Conservation (phyloP, 1,284 basidiomycete genomes). For the Irpex sp. region DNA sequence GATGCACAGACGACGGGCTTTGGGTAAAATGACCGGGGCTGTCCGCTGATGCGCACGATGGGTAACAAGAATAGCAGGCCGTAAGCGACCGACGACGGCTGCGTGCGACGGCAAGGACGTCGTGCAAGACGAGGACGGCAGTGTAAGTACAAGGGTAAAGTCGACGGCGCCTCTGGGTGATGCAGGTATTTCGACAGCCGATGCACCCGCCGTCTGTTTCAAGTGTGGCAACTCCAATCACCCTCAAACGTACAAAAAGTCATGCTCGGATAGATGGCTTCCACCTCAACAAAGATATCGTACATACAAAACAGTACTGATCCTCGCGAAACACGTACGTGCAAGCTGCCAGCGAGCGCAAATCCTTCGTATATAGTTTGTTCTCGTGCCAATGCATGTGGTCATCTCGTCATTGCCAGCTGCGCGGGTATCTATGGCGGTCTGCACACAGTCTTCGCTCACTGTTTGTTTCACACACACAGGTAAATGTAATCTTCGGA, state of each 20-base stretch:
- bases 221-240: background rate
- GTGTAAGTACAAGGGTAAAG: background rate
- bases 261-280: background rate
- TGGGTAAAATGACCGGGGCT: background rate
- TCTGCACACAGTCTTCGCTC: too few species aligned
- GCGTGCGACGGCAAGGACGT: background rate
- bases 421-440: too few species aligned
- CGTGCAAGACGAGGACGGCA: background rate
- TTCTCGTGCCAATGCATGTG: too few species aligned
- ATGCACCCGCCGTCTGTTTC: background rate
- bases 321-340: background rate
- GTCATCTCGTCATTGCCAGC: too few species aligned
- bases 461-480: too few species aligned
- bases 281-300: background rate
- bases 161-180: background rate
- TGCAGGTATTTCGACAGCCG: background rate
- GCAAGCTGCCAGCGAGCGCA: background rate
- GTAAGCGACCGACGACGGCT: background rate
- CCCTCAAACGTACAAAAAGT: background rate
- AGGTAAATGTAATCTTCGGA: too few species aligned
- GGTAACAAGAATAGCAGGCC: background rate
- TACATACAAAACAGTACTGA: background rate
- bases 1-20: background rate
- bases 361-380: background rate
- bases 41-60: background rate